A percentile compares a stretch with the other conserved stretches of the same genome.
These are phyloP conservation scores for Microsporum canis DNA, from an alignment of 2,329 filamentous ascomycete species.

Conservation along the genomic window DNA sequence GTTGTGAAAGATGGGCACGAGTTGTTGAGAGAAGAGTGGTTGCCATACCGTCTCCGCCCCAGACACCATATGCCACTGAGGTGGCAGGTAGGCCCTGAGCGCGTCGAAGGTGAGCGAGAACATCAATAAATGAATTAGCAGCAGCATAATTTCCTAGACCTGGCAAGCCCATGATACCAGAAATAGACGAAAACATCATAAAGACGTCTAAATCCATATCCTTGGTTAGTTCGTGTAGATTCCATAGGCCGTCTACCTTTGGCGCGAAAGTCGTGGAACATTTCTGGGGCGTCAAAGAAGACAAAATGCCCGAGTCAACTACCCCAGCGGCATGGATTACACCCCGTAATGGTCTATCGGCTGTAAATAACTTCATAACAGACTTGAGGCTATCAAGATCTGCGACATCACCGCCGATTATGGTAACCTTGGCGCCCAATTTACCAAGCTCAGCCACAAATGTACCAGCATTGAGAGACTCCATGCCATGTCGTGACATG, in stretches of 20 bases:
- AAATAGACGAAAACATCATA: constrained; percentile 11
- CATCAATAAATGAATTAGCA: constrained; percentile 12
- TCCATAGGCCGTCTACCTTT: constrained; percentile 21
- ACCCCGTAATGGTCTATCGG: not conserved
- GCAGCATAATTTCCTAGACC: constrained; percentile 11
- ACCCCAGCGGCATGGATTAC: constrained; percentile 12
- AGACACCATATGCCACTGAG: not conserved
- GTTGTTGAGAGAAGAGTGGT: not conserved
- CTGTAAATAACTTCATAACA: constrained; percentile 3
- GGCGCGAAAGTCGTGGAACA: constrained; percentile 17
- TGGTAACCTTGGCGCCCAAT: constrained; percentile 11
- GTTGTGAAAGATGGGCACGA: constrained; percentile 1
- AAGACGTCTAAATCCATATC: constrained; percentile 17
- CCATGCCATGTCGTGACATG: constrained; percentile 19
- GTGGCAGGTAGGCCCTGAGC: not conserved
- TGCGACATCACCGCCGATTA: constrained; percentile 13
- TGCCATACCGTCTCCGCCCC: constrained; percentile 2
- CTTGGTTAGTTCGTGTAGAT: constrained; percentile 12
- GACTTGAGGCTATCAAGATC: constrained; percentile 5
- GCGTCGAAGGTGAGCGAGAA: constrained; percentile 13
- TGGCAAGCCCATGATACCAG: constrained; percentile 4
- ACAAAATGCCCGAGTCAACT: not conserved
- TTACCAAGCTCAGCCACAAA: not conserved
- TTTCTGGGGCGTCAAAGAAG: not conserved
- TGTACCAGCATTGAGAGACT: constrained; percentile 7